Percentiles rank a stretch among this genome's conserved stretches.
These are phyloP conservation scores for Schizochytrium sp. DNA, from an alignment of 108 stramenopile genomes.

Conservation along the genomic window DNA sequence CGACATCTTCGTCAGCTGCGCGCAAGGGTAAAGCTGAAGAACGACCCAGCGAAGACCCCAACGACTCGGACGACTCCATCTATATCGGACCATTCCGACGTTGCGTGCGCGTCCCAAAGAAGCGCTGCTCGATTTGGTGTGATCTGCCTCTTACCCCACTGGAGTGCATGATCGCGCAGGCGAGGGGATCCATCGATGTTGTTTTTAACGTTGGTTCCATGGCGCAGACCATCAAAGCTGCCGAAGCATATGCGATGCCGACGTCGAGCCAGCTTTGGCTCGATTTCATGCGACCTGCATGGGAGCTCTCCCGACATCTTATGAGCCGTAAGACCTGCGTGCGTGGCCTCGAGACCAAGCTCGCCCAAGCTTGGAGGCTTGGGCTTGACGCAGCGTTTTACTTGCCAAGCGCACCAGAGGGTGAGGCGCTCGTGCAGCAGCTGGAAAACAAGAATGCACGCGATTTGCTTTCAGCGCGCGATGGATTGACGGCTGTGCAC, in stretches of 20 bases:
- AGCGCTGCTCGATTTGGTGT: neutral
- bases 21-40: no score
- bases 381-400: neutral
- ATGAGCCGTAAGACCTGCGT: neutral
- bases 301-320: neutral
- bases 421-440: neutral
- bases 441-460: neutral
- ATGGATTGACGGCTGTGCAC: no score
- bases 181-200: neutral
- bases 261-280: neutral
- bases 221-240: neutral
- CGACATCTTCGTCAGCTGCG: no score
- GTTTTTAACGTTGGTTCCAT: neutral
- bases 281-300: neutral
- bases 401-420: neutral
- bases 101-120: neutral
- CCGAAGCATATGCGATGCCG: neutral
- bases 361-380: neutral
- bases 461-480: no score
- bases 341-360: neutral
- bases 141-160: neutral
- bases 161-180: neutral
- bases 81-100: neutral
- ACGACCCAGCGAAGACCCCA: neutral
- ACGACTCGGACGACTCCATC: neutral